Evolutionary conservation across 257 asterid species (phyloP), one percentile per base, ranked within the genome.

Genomic region (Plantago ovata): DNA sequence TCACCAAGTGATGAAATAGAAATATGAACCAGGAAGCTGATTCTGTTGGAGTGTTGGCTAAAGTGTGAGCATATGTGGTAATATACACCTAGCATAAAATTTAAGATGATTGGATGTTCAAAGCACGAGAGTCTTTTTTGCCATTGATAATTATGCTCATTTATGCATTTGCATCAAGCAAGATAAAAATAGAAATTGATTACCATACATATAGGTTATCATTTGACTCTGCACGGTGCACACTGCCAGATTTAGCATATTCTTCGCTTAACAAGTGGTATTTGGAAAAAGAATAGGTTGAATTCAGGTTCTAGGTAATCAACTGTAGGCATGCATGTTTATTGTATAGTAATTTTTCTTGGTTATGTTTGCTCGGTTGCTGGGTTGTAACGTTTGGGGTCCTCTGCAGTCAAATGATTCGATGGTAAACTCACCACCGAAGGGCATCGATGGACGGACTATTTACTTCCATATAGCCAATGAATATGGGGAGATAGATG

Each of bases 331-430:
- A 41, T 49, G n/a, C 45, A 39, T 6, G 55, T 18, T 7, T 52
- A 41, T 14, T 42, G 15, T 28, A 10, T 6, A 12, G 10, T 32
- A 20, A 15, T 36, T 2, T 22, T 57, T 70, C 45, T 24, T 62
- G 65, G 24, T 62, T 39, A 22, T 19, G 38, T 39, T 3, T 40
- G 52, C 36, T 28, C 7, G 0, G 24, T 13, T 32, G 44, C n/a
- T 53, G 50, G 14, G 61, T 2, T 13, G 11, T 44, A 18, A 24
- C 16, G 3, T 28, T 43, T 33, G 54, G 46, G 21, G 9, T 51
- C 16, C 4, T 66, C 13, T 57, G 53, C 95, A 92, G 98, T 88
- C 95, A 7, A 80, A 60, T 69, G 97, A 83, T 61, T 83, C 84
- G 46, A 69, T 67, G 9, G 73, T 54, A 22, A 67, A 67, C 79